Evolutionary conservation across 495 filamentous ascomycete genomes (phyloP), one percentile per base, ranked within the genome.

Genomic region (Penicillium simplicissimum): DNA sequence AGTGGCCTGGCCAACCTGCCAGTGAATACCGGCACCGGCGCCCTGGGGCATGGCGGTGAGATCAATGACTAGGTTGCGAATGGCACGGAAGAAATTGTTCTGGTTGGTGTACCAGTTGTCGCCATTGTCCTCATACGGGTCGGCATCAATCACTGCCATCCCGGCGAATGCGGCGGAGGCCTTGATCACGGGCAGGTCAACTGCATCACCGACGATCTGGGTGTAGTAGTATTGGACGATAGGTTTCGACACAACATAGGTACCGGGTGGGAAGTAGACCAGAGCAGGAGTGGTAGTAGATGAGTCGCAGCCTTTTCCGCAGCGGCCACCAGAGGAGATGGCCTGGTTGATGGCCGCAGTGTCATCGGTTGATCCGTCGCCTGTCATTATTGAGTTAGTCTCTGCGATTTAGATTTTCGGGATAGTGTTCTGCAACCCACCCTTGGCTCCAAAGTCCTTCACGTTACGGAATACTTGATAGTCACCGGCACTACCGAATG

Each of bases 51-150:
- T 85, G 13, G 78, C 84, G 33, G 85, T 92, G 47, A 93, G 74
- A 71, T 98, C 95, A 72, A 98, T 88, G 67, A 92, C 83, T 66
- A 98, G 90, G 79, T 98, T 98, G 73, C 96, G 91, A 64, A 98
- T 81, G 67, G 96, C 90, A 48, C 95, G 92, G 84, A 92, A 98
- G 82, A 98, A 98, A 81, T 98, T 97, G 86, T 98, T 98, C 76
- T 96, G 89, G 74, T 96, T 96, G 64, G 88, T 92, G 76, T 88
- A 97, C 86, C 88, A 90, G 71, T 90, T 88, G 59, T 65, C 71
- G 23, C 85, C 88, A 9, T 72, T 67, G 7, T 79, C 74, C 33
- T 83, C 67, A 70, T 98, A 98, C 0, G 93, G 93, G 65, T 98
- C 90, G 9, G 91, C 80, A 67, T 97, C 93, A 67, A 98, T 92